Conservation (phyloP, 1,284 basidiomycete genomes). For the Heterobasidion irregulare region DNA sequence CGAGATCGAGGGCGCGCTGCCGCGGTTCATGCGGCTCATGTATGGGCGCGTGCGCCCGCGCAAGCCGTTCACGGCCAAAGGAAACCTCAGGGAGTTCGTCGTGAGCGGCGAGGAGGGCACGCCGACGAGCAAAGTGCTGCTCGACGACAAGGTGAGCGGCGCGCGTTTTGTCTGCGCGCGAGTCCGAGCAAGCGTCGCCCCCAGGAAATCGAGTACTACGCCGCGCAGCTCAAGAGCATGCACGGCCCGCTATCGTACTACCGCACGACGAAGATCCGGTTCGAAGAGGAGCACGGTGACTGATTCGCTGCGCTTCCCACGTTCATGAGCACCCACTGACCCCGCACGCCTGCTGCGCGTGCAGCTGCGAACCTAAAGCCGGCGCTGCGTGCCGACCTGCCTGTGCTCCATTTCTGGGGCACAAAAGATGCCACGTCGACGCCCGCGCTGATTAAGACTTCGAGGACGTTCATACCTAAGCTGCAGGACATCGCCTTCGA, state of each 20-base stretch:
- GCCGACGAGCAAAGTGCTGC: neutral
- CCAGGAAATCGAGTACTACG: conserved; percentile 47
- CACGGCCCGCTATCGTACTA: conserved; percentile 66
- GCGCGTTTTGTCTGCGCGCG: neutral
- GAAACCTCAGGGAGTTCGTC: conserved; percentile 5
- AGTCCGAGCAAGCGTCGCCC: neutral
- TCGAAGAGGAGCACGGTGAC: conserved; percentile 57
- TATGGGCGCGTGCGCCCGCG: conserved; percentile 1
- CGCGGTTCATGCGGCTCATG: conserved; percentile 9
- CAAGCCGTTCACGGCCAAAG: neutral
- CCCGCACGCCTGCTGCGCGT: too few species aligned
- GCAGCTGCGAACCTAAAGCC: conserved; percentile 32
- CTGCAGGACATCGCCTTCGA: conserved; percentile 42
- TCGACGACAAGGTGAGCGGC: neutral
- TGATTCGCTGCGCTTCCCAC: neutral
- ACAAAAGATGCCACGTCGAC: conserved; percentile 35
- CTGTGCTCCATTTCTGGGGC: conserved; percentile 57
- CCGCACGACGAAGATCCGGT: conserved; percentile 44
- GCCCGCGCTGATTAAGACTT: conserved; percentile 18
- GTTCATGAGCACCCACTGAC: neutral
- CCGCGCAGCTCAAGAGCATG: conserved; percentile 42
- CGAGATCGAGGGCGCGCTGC: conserved; percentile 39
- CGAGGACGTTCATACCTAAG: conserved; percentile 36
- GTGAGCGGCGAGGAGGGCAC: neutral
- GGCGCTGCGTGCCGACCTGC: conserved; percentile 35